phyloP scores from a whole-genome alignment of 2,329 filamentous ascomycete species.

The Orbilia quercus region DNA sequence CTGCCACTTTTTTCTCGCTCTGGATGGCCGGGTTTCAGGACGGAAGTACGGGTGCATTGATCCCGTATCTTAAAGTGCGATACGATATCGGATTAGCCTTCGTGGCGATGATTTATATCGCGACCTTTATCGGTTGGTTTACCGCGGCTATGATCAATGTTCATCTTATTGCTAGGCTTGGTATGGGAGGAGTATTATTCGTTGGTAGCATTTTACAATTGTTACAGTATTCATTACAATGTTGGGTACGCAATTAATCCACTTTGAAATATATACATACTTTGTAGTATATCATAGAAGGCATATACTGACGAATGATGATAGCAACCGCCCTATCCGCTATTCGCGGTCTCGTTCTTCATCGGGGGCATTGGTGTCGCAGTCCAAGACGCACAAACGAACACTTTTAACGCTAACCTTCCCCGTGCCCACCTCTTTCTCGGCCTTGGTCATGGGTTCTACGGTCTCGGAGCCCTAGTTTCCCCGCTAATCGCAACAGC shows the following conservation, averaged over 20 bases:
- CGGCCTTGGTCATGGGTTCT: constrained; percentile 77
- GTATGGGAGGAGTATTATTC: constrained; percentile 77
- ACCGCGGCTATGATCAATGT: constrained; percentile 74
- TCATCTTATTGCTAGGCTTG: constrained; percentile 69
- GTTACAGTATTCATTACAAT: constrained; percentile 73
- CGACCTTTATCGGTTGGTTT: constrained; percentile 74
- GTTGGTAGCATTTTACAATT: constrained; percentile 73
- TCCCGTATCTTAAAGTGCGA: constrained; percentile 65
- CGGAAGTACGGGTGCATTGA: constrained; percentile 71
- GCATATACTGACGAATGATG: constrained; percentile 58
- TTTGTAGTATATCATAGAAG: no score
- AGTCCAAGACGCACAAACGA: constrained; percentile 69
- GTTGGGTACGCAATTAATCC: no score
- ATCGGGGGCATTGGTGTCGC: constrained; percentile 65
- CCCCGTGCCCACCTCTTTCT: constrained; percentile 78
- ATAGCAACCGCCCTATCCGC: constrained; percentile 64
- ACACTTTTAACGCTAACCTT: constrained; percentile 77
- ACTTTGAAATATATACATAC: no score
- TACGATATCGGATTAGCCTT: constrained; percentile 64
- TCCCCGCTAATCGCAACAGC: constrained; percentile 77
- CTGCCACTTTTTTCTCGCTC: constrained; percentile 72
- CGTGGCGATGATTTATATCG: constrained; percentile 67
- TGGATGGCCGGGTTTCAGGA: constrained; percentile 77
- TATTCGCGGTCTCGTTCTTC: constrained; percentile 63
- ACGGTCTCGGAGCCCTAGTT: constrained; percentile 77